These are phyloP conservation scores for Ramichloridium luteum DNA, from an alignment of 2,329 filamentous ascomycete species.

Conservation along the genomic window DNA sequence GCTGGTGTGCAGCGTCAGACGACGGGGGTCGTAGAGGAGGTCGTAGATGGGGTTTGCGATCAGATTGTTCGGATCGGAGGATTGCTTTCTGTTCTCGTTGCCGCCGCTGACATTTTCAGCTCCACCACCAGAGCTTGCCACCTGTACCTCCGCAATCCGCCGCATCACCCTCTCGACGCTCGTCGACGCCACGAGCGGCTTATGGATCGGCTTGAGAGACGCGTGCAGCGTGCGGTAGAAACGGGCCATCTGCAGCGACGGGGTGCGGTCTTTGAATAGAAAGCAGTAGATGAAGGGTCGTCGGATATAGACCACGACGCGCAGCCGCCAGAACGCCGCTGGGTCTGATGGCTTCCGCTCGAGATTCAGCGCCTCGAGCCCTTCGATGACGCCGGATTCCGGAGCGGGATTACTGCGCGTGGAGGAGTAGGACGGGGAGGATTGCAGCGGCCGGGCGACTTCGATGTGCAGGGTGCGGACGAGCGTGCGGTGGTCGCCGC, in stretches of 20 bases:
- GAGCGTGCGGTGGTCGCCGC: conserved; percentile 40
- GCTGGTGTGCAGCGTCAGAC: conserved; percentile 47
- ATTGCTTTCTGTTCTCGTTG: conserved; percentile 21
- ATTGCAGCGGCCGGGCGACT: no score
- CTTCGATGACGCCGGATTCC: conserved; percentile 2
- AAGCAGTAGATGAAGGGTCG: conserved; percentile 68
- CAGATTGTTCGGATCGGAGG: conserved; percentile 10
- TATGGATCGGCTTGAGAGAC: conserved; percentile 38
- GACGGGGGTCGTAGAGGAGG: conserved; percentile 47
- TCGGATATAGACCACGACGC: conserved; percentile 60
- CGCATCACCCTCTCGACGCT: conserved; percentile 30
- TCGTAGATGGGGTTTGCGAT: conserved; percentile 40
- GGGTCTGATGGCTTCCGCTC: no score
- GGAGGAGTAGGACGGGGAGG: neutral
- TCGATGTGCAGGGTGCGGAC: conserved; percentile 58
- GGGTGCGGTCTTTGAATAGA: conserved; percentile 52
- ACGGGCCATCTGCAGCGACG: conserved; percentile 34
- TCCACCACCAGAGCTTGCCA: conserved; percentile 4
- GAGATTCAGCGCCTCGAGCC: neutral
- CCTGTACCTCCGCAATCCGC: conserved; percentile 27
- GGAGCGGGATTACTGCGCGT: neutral
- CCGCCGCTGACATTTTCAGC: conserved; percentile 24
- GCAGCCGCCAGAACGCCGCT: conserved; percentile 31
- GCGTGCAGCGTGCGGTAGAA: conserved; percentile 41
- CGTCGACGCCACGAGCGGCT: conserved; percentile 32